A percentile compares a stretch with the other conserved stretches of the same genome.
Evolutionary conservation across 352 stramenopile species (phyloP).

Genomic region (Pythium dissotocum): DNA sequence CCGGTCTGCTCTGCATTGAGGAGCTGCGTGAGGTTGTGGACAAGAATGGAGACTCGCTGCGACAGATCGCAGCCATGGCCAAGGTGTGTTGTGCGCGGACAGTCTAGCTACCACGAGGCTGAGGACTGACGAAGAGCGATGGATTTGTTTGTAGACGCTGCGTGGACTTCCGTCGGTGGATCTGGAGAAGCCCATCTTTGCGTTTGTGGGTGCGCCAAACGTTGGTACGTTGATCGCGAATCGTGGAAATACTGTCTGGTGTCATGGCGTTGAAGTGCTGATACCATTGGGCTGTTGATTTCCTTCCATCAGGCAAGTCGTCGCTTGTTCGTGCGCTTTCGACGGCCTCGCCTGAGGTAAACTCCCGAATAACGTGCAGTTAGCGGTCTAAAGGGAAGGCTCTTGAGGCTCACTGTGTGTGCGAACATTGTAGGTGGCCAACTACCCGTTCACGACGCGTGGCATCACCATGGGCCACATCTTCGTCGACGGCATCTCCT

Average conservation of each 20-base stretch:
- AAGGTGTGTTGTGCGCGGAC: constrained; percentile 21
- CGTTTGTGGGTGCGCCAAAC: constrained; percentile 82
- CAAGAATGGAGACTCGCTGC: constrained; percentile 29
- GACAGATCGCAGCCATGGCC: constrained; percentile 32
- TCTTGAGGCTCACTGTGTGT: background rate
- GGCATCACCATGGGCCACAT: constrained; percentile 89
- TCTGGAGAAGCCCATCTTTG: constrained; percentile 80
- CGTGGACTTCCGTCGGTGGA: constrained; percentile 78
- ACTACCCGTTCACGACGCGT: constrained; percentile 88
- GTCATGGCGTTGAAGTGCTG: background rate
- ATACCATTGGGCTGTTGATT: background rate
- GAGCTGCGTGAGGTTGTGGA: constrained; percentile 28
- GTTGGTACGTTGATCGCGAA: constrained; percentile 49
- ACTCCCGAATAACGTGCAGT: too few species aligned
- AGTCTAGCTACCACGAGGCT: too few species aligned
- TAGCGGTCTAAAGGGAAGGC: background rate
- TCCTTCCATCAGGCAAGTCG: constrained; percentile 60
- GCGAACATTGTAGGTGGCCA: constrained; percentile 56
- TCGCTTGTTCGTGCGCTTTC: constrained; percentile 79
- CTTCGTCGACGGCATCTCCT: constrained; percentile 79
- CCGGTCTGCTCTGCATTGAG: constrained; percentile 73
- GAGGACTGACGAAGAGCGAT: too few species aligned
- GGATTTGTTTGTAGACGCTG: constrained; percentile 40
- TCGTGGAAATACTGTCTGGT: background rate
- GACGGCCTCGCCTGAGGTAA: constrained; percentile 79